Conservation (phyloP, 179 eudicot genomes). For the Amaranthus tricolor region DNA sequence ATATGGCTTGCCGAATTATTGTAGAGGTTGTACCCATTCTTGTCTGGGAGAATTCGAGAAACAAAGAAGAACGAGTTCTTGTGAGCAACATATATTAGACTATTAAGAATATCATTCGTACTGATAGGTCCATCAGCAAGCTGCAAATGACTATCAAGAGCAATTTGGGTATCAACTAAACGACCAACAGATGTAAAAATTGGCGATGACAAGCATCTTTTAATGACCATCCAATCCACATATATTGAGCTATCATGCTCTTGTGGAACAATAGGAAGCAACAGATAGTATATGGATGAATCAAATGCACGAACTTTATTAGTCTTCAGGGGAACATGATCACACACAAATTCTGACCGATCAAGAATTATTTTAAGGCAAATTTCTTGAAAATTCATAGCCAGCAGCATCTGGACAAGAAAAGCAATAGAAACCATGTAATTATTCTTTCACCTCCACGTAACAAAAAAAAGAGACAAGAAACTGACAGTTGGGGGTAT, state of each 20-base stretch:
- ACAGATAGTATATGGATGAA: slow-evolving; percentile 59
- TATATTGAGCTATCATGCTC: slow-evolving; percentile 33
- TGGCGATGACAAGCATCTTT: slow-evolving; percentile 81
- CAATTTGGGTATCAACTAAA: slow-evolving; percentile 16
- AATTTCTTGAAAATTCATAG: slow-evolving; percentile 73
- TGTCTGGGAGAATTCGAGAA: slow-evolving; percentile 53
- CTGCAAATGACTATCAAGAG: slow-evolving; percentile 38
- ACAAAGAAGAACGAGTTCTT: slow-evolving; percentile 77
- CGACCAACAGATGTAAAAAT: slow-evolving; percentile 42
- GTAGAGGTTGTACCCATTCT: slow-evolving; percentile 53
- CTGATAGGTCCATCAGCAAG: slow-evolving; percentile 74
- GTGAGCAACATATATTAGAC: slow-evolving; percentile 78
- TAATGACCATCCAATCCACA: slow-evolving; percentile 75
- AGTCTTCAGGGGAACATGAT: slow-evolving; percentile 54
- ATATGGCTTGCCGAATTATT: slow-evolving; percentile 50
- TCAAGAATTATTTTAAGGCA: slow-evolving; percentile 79
- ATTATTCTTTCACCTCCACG: neutral
- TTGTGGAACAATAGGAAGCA: slow-evolving; percentile 64
- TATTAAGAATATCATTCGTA: slow-evolving; percentile 52
- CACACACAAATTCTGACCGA: slow-evolving; percentile 56
- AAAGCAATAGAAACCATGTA: neutral
- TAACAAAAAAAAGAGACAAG: neutral
- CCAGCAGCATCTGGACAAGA: slow-evolving; percentile 52
- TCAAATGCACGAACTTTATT: slow-evolving; percentile 28
- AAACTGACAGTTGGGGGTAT: neutral